phyloP scores from a whole-genome alignment of 208 protist species.

The Trypanosoma caninum region DNA sequence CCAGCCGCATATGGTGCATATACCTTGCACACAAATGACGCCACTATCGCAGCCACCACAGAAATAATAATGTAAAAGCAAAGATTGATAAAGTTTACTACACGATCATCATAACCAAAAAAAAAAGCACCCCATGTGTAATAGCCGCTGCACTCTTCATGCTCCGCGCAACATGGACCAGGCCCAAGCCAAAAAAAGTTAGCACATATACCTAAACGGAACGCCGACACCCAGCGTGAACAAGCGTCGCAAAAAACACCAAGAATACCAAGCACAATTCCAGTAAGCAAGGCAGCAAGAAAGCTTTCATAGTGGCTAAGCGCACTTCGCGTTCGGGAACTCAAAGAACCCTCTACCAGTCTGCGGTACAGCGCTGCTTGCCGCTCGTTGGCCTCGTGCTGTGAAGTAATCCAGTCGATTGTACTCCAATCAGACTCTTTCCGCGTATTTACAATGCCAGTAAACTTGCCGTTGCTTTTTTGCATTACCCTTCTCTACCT shows the following conservation, averaged over 20 bases:
- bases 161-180: slow-evolving; percentile 45
- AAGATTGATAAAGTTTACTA: slow-evolving; percentile 38
- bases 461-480: background rate
- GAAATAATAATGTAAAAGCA: slow-evolving; percentile 54
- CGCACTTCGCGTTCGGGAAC: slow-evolving; percentile 12
- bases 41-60: slow-evolving; percentile 34
- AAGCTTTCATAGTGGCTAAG: slow-evolving; percentile 36
- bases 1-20: slow-evolving; percentile 78
- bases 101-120: slow-evolving; percentile 39
- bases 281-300: slow-evolving; percentile 34
- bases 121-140: slow-evolving; percentile 68
- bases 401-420: slow-evolving; percentile 61
- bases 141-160: slow-evolving; percentile 39
- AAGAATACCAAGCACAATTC: slow-evolving; percentile 43
- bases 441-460: slow-evolving; percentile 22
- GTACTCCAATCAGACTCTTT: slow-evolving; percentile 61
- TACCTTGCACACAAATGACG: slow-evolving; percentile 54
- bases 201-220: slow-evolving; percentile 53
- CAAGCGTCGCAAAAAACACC: slow-evolving; percentile 69
- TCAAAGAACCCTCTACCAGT: background rate
- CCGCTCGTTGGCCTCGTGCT: slow-evolving; percentile 39
- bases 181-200: slow-evolving; percentile 63
- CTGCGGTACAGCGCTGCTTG: slow-evolving; percentile 15
- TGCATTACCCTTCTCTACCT: too few species aligned
- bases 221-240: slow-evolving; percentile 54